Conservation (phyloP, 2,329 filamentous ascomycete genomes). For the Magnaporthiopsis incrustans region DNA sequence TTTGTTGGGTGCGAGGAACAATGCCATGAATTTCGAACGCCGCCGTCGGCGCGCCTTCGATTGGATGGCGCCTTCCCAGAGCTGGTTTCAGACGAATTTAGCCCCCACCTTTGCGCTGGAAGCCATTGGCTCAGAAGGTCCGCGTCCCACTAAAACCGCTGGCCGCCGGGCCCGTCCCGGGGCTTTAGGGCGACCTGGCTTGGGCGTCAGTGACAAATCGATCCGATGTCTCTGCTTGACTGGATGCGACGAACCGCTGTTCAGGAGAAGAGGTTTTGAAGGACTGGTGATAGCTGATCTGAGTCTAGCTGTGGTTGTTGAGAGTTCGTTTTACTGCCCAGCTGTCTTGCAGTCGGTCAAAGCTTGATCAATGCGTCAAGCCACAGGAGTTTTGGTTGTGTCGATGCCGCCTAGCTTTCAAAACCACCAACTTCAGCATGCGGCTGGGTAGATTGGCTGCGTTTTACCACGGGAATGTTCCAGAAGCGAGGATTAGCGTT, state of each 20-base stretch:
- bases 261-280: not conserved
- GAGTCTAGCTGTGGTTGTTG: not conserved
- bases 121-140: not conserved
- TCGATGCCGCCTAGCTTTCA: no score
- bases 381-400: no score
- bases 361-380: not conserved
- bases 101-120: constrained; percentile 1
- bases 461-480: no score
- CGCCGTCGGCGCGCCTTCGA: constrained; percentile 8
- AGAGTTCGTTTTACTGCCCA: not conserved
- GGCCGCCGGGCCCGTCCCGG: not conserved
- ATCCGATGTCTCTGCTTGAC: not conserved
- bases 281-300: not conserved
- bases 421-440: not conserved
- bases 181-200: not conserved
- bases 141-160: not conserved
- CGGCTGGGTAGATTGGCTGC: no score
- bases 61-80: constrained; percentile 11
- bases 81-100: constrained; percentile 13
- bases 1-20: not conserved
- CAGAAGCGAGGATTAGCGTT: no score
- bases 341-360: not conserved
- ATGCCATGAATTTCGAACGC: constrained; percentile 6
- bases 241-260: not conserved
- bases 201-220: not conserved